These are phyloP conservation scores for Filobasidium floriforme DNA, from an alignment of 768 basidiomycete species.

Conservation along the genomic window DNA sequence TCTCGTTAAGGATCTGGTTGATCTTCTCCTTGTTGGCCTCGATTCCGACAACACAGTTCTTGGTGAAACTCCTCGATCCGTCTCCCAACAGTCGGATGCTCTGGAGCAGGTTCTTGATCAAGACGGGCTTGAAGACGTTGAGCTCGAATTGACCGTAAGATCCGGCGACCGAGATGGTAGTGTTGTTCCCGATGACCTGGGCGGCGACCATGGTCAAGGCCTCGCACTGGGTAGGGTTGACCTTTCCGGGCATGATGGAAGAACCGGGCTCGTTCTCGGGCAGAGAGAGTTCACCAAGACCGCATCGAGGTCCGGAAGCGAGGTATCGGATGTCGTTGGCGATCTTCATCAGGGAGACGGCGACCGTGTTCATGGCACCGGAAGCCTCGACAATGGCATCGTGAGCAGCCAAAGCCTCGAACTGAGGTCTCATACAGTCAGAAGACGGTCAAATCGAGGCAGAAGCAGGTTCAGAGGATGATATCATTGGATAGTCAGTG, in stretches of 20 bases:
- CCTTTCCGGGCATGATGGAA: conserved; percentile 99
- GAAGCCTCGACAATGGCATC: conserved; percentile 97
- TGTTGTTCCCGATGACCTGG: conserved; percentile 97
- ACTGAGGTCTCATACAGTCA: conserved; percentile 50
- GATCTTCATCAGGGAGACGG: conserved; percentile 98
- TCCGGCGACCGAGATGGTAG: conserved; percentile 81
- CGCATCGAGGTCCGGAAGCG: conserved; percentile 93
- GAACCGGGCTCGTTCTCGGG: conserved; percentile 99
- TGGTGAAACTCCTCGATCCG: conserved; percentile 90
- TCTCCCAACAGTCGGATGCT: conserved; percentile 89
- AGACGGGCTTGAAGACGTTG: conserved; percentile 98
- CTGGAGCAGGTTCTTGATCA: conserved; percentile 95
- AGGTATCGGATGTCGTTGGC: conserved; percentile 98
- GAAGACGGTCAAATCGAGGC: not conserved
- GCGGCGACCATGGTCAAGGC: conserved; percentile 98
- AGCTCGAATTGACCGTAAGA: conserved; percentile 97
- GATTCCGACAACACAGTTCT: conserved; percentile 94
- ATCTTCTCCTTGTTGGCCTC: conserved; percentile 94
- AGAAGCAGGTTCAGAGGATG: not conserved
- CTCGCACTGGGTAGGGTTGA: conserved; percentile 98
- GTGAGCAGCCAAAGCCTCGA: conserved; percentile 95
- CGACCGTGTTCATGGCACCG: conserved; percentile 89
- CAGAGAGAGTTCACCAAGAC: conserved; percentile 83
- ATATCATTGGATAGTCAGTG: not conserved
- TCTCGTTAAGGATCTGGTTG: conserved; percentile 78